Conservation (phyloP, 139 green algal genomes). For the Deuterostichococcus epilithicus region DNA sequence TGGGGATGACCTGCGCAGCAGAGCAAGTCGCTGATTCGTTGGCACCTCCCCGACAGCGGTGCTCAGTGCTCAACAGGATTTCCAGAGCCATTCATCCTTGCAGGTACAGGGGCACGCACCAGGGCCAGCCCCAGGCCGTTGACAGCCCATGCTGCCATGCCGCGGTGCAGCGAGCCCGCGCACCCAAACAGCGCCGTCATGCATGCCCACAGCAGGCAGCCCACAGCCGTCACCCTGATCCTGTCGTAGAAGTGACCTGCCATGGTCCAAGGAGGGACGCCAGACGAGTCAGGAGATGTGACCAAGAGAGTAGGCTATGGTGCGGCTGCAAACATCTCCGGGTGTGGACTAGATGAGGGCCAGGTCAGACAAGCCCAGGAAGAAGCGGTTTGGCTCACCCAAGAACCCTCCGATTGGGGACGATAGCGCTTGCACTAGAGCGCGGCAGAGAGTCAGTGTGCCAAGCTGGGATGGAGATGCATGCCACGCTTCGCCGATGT, state of each 20-base stretch:
- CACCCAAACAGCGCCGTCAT: constrained; percentile 50
- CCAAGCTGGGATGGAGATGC: constrained; percentile 68
- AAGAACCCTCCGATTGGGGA: constrained; percentile 43
- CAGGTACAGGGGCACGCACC: too few species aligned
- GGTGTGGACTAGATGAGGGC: too few species aligned
- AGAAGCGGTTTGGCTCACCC: constrained; percentile 5
- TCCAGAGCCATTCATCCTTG: too few species aligned
- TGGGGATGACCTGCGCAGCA: too few species aligned
- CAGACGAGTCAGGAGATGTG: too few species aligned
- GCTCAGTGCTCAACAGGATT: too few species aligned
- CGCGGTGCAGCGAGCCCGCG: constrained; percentile 14
- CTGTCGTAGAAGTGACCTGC: constrained; percentile 31
- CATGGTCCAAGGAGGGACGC: too few species aligned
- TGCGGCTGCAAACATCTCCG: too few species aligned
- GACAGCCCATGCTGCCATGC: constrained; percentile 47
- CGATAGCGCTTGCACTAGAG: constrained; percentile 60
- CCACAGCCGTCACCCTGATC: constrained; percentile 40
- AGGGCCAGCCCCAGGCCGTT: constrained; percentile 67
- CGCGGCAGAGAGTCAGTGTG: constrained; percentile 58
- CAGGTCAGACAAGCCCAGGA: too few species aligned
- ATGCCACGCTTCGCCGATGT: constrained; percentile 48
- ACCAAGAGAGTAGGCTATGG: too few species aligned
- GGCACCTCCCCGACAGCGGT: too few species aligned
- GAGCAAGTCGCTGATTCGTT: too few species aligned
- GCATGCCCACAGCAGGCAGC: constrained; percentile 60